Conservation (phyloP, 495 filamentous ascomycete genomes). For the Penicillium tannophilum region DNA sequence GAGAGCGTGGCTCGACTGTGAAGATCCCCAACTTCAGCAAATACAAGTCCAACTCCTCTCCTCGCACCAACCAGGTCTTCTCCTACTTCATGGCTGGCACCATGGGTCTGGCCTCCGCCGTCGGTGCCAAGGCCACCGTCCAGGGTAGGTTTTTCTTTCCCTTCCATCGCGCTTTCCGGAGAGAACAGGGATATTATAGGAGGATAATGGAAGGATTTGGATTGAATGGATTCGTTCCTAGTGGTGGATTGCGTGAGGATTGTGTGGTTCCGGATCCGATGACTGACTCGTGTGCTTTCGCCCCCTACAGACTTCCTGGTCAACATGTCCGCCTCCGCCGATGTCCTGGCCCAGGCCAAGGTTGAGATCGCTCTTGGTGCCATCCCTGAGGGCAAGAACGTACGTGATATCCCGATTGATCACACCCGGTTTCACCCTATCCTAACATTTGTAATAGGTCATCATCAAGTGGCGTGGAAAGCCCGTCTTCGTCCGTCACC, state of each 20-base stretch:
- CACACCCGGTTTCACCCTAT: slow-evolving; percentile 5
- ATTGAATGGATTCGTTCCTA: slow-evolving; percentile 5
- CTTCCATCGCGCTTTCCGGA: slow-evolving; percentile 7
- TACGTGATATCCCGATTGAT: slow-evolving; percentile 47
- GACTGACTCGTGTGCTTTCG: slow-evolving; percentile 26
- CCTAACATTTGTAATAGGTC: slow-evolving; percentile 57
- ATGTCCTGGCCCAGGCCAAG: slow-evolving; percentile 98
- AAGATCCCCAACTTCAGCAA: slow-evolving; percentile 89
- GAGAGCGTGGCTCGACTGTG: slow-evolving; percentile 51
- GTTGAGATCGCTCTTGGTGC: slow-evolving; percentile 90
- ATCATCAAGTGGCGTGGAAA: slow-evolving; percentile 99
- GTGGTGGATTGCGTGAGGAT: slow-evolving; percentile 4
- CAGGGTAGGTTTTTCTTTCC: slow-evolving; percentile 69
- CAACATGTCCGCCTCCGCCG: slow-evolving; percentile 99
- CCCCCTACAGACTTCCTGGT: slow-evolving; percentile 84
- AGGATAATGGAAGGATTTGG: slow-evolving; percentile 5
- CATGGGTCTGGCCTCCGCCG: slow-evolving; percentile 84
- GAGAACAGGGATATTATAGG: slow-evolving; percentile 6
- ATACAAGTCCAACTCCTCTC: slow-evolving; percentile 69
- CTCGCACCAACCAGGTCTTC: slow-evolving; percentile 79
- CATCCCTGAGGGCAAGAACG: slow-evolving; percentile 99
- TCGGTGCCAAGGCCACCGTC: slow-evolving; percentile 94
- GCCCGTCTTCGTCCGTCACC: slow-evolving; percentile 99
- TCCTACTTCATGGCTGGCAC: slow-evolving; percentile 98
- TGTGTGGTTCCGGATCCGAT: slow-evolving; percentile 3